These are phyloP conservation scores for Leccinum imitatum DNA, from an alignment of 768 basidiomycete genomes.

Conservation along the genomic window DNA sequence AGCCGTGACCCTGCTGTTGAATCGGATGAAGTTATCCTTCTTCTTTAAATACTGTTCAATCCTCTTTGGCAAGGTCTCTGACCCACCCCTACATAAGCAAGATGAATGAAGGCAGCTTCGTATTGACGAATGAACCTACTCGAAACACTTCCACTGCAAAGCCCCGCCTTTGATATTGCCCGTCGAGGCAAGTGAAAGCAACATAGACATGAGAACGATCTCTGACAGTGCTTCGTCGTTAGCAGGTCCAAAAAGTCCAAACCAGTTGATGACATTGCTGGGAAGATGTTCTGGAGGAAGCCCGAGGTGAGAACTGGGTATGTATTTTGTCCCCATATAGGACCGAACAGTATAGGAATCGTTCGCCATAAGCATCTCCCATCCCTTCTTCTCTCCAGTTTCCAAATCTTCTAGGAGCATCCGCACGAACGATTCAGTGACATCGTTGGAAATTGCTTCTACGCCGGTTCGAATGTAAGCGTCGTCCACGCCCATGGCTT, in stretches of 20 bases:
- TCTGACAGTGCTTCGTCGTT: not conserved
- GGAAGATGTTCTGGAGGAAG: conserved; percentile 17
- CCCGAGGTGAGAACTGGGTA: conserved; percentile 17
- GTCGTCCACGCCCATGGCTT: conserved; percentile 8
- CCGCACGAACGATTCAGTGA: conserved; percentile 18
- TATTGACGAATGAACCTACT: not conserved
- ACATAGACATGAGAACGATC: not conserved
- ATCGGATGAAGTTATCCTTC: not conserved
- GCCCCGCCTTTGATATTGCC: not conserved
- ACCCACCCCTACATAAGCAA: not conserved
- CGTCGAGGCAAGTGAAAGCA: not conserved
- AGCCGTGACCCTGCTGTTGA: conserved; percentile 7
- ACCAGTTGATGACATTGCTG: conserved; percentile 30
- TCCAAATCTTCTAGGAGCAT: conserved; percentile 21
- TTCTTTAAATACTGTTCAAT: not conserved
- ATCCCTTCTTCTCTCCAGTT: conserved; percentile 21
- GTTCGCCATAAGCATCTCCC: conserved; percentile 26
- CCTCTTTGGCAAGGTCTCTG: conserved; percentile 8
- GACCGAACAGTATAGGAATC: conserved; percentile 29
- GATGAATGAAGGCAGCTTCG: not conserved
- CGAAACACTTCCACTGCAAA: conserved; percentile 9
- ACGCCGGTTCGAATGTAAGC: conserved; percentile 19
- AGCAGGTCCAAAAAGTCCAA: not conserved
- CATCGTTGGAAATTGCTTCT: conserved; percentile 18
- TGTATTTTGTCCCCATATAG: conserved; percentile 20